Evolutionary conservation across 257 asterid species (phyloP).

Genomic region (Nicotiana undulata): DNA sequence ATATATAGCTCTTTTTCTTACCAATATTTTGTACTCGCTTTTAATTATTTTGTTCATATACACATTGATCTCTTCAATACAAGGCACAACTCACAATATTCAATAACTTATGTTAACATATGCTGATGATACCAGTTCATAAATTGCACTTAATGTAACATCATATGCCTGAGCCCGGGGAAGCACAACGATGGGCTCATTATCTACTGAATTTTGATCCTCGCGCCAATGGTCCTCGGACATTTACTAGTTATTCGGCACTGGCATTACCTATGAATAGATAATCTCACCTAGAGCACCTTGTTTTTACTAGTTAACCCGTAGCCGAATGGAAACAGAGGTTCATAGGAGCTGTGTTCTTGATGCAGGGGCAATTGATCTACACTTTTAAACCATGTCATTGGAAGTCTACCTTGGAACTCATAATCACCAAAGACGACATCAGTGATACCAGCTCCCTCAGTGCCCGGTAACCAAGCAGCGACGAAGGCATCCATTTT

Average conservation of each 20-base stretch:
- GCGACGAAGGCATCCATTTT: conserved; percentile 52
- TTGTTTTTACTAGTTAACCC: conserved; percentile 51
- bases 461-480: conserved; percentile 91
- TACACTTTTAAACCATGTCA: conserved; percentile 73
- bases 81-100: background rate
- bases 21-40: too few species aligned
- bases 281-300: conserved; percentile 14
- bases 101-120: background rate
- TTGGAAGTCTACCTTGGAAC: conserved; percentile 62
- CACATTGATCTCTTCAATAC: background rate
- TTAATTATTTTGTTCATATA: background rate
- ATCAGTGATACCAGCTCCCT: conserved; percentile 74
- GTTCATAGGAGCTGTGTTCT: conserved; percentile 40
- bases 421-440: conserved; percentile 63
- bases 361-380: conserved; percentile 60
- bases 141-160: background rate
- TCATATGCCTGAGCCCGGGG: background rate
- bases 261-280: too few species aligned
- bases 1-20: too few species aligned
- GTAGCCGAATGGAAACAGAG: conserved; percentile 60
- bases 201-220: too few species aligned
- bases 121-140: background rate
- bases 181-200: background rate
- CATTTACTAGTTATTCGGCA: too few species aligned
- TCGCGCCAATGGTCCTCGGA: too few species aligned